A percentile compares a stretch with the other conserved stretches of the same genome.
Conservation (phyloP, 805 yeast species). For the Kodamaea lidongshanica region DNA sequence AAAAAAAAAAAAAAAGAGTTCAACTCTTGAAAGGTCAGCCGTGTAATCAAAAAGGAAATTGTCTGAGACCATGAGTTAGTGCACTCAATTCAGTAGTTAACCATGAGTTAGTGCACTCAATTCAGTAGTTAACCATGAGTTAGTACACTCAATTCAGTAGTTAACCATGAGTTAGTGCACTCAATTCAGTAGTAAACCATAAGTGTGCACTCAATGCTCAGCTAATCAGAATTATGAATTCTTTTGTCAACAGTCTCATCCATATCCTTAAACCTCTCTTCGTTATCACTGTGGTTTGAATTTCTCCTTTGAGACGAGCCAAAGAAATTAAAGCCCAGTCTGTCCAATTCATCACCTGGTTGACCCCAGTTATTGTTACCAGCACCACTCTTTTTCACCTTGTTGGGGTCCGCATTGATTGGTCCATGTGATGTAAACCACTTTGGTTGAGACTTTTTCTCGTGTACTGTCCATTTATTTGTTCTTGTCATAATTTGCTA, state of each 20-base stretch:
- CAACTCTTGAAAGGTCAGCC: too few relatives aligned
- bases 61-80: too few relatives aligned
- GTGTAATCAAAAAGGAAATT: too few relatives aligned
- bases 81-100: too few relatives aligned
- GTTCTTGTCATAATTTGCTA: conserved; percentile 78
- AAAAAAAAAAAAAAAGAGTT: too few relatives aligned
- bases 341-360: conserved; percentile 68
- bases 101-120: too few relatives aligned
- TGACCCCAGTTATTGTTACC: conserved; percentile 89
- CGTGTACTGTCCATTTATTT: conserved; percentile 67
- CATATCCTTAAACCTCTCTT: conserved; percentile 20
- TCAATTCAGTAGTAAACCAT: too few relatives aligned
- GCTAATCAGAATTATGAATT: too few relatives aligned
- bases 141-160: too few relatives aligned
- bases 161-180: too few relatives aligned
- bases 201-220: too few relatives aligned
- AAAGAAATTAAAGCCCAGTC: conserved; percentile 33
- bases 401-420: conserved; percentile 62
- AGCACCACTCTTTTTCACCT: conserved; percentile 75
- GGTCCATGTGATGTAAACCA: conserved; percentile 78
- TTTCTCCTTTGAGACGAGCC: conserved; percentile 30
- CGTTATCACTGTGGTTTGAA: conserved; percentile 34
- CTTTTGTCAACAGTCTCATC: conserved; percentile 16
- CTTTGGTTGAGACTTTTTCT: conserved; percentile 52
- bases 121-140: too few relatives aligned